Evolutionary conservation across 257 asterid species (phyloP), one percentile per base, ranked within the genome.

Genomic region (Verbena officinalis): DNA sequence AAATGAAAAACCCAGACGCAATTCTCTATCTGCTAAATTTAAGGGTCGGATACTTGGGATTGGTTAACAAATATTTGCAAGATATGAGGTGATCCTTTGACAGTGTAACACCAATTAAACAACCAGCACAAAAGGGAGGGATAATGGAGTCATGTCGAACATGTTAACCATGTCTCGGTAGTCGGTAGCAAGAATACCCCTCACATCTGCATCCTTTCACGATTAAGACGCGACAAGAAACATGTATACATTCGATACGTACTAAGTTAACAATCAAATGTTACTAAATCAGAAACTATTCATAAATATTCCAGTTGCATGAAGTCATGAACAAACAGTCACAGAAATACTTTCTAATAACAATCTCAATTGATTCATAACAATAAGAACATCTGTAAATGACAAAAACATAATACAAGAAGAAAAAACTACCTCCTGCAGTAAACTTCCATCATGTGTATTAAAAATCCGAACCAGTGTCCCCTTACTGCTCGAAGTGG

Each of bases 401-500:
- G 48, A 17, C 30, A 2, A 44, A 40, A 40, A 22, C 14, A 6
- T 39, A 59, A 10, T 7, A 15, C 13, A 34, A 31, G 15, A 58
- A 6, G 5, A 16, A 17, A 46, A 46, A 3, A 23, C 27, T 75
- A 87, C 95, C 95, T 86, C 92, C 72, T 84, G 95, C 36, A 84
- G 74, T 63, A 87, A 75, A 53, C 80, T 80, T 54, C 95, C 95
- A 67, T 87, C 90, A 23, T 78, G 69, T 64, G 74, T 78, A 56
- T 87, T 84, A 57, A 72, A 85, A 27, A 87, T 72, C 49, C 89
- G 67, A 12, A 88, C 77, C 51, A 86, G 65, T 7, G 95, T 87
- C 61, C 95, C 92, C 73, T 87, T 87, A 62, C 82, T 81, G 71
- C 95, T 86, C 0, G 89, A 80, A 2, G 96, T 85, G 11, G 95